Base-by-base conservation (phyloP, 2,329 filamentous ascomycete species). In the Grosmannia serpens region DNA sequence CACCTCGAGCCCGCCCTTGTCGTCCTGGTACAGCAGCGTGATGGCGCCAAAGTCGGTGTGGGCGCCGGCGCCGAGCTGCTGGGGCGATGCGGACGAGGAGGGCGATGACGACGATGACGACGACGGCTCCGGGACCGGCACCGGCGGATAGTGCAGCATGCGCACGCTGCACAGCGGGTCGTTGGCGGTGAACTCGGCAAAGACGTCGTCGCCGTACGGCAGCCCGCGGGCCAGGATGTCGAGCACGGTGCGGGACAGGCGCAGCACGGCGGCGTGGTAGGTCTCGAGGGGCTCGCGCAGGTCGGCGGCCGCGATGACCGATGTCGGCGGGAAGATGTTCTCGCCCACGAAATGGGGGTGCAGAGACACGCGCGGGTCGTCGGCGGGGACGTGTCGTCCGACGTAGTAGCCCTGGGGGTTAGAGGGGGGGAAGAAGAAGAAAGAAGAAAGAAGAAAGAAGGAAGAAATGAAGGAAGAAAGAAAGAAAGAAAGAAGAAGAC, bases 21-120 rank as follows among this genome's bases (percentile, higher is more conserved):
- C 68, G 59, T 79, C 77, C 63, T 82, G 79, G 3, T 82, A 71
- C 13, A 83, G 73, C 33, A 83, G 70, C 0, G 80, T 83, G 51
- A 83, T 74, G 53, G 75, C 75, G n/a, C 66, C 77, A 61, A 80
- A 83, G 63, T 81, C 80, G 1, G 77, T 80, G 62, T 81, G 80
- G 3, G 76, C 77, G 0, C 78, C 78, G 2, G 67, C 74, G 57
- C 63, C 73, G 49, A 64, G 68, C 66, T 64, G 66, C 49, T 66
- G 67, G 53, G 67, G 65, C 31, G 71, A 38, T 38, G 13, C 35
- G 17, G 35, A 38, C 3, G 35, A 17, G 1, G 35, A n/a, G n/a
- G n/a, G n/a, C n/a, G n/a, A n/a, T n/a, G n/a, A n/a, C n/a, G n/a
- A 66, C 6, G 62, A 64, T 0, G 66, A 62, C 2, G 67, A 69